Base-by-base conservation (phyloP, 2,329 filamentous ascomycete species). In the Curvularia spicifera region DNA sequence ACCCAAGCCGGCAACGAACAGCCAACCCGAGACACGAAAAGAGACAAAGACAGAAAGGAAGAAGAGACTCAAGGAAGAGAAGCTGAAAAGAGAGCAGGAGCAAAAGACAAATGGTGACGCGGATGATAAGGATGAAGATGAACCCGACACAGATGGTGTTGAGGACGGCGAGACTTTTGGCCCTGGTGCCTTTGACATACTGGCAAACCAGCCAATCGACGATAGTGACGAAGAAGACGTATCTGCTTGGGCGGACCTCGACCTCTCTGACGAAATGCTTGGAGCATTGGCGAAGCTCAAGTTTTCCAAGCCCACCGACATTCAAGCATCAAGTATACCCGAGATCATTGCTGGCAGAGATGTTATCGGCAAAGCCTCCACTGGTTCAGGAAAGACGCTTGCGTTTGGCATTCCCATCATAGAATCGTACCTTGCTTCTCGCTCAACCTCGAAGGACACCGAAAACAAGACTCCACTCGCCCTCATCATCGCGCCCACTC, bases 321-420 rank as follows among this genome's bases (percentile, higher is more conserved):
- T 99, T 57, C 95, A 99, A 75, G 79, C 83, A 20, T 83, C 87
- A 33, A 83, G 91, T 0, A 96, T 99, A 67, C 93, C 95, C 0
- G 85, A 91, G 52, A 91, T 97, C 45, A 75, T 94, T 20, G 85
- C 87, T 5, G 94, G 94, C 0, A 90, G 91, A 73, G 94, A 99
- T 76, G 89, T 98, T 15, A 90, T 99, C 63, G 95, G 95, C 42
- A 99, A 99, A 79, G 95, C 95, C 1, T 90, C 94, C 10, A 99
- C 95, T 0, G 95, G 95, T 65, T 98, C 95, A 13, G 95, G 95
- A 68, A 99, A 99, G 79, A 99, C 95, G 0, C 81, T 99, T 44
- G 94, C 95, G 0, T 99, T 97, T 76, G 92, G 90, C 1, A 93
- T 99, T 61, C 95, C 95, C 0, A 95, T 99, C 55, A 82, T 98